Evolutionary conservation across 345 rosid genomes (phyloP).

Genomic region (Corymbia maculata): DNA sequence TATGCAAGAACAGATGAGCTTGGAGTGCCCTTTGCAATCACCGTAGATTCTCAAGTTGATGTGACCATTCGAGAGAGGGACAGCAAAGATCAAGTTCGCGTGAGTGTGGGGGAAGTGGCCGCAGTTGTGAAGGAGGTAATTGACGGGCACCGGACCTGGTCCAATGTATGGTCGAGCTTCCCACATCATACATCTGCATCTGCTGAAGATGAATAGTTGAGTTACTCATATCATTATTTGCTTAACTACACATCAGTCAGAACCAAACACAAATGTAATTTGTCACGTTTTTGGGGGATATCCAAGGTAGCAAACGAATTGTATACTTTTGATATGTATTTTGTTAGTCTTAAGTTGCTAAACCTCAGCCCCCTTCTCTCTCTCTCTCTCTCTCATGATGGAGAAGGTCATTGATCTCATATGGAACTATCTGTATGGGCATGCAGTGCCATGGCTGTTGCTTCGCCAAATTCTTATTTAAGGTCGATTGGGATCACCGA

Average conservation of each 20-base stretch:
- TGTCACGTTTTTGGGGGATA: background rate
- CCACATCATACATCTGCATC: slow-evolving; percentile 67
- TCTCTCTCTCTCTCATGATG: background rate
- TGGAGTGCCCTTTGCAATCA: slow-evolving; percentile 93
- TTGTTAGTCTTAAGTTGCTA: background rate
- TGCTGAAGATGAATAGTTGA: slow-evolving; percentile 8
- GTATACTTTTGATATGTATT: background rate
- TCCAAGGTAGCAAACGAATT: background rate
- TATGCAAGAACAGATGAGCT: slow-evolving; percentile 94
- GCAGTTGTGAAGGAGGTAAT: slow-evolving; percentile 48
- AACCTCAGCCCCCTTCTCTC: background rate
- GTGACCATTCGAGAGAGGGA: slow-evolving; percentile 93
- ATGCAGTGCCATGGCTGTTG: background rate
- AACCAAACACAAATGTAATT: background rate
- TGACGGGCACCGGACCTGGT: slow-evolving; percentile 73
- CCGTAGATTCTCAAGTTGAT: slow-evolving; percentile 56
- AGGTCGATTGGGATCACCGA: background rate
- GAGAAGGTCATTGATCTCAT: background rate
- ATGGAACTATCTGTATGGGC: background rate
- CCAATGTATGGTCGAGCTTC: slow-evolving; percentile 56
- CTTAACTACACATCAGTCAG: background rate
- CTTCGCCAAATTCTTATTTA: background rate
- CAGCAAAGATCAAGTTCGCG: slow-evolving; percentile 87
- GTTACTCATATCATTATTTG: background rate
- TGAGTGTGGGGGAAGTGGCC: slow-evolving; percentile 55